These are phyloP conservation scores for Amaranthus cruentus DNA, from an alignment of 148 eudicot genomes.

Conservation along the genomic window DNA sequence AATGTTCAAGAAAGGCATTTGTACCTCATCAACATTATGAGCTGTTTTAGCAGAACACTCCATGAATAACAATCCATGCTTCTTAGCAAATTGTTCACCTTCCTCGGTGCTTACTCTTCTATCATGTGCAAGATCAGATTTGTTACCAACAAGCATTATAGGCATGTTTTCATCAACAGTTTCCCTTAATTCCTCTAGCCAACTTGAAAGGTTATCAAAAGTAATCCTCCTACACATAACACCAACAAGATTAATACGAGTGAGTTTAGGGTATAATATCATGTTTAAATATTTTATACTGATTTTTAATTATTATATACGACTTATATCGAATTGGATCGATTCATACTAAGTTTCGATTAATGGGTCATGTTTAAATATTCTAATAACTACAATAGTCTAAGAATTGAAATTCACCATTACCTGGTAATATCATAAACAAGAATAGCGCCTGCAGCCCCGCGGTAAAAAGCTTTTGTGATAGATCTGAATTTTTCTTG, in stretches of 20 bases:
- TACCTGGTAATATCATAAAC: constrained; percentile 74
- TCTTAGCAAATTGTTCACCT: constrained; percentile 80
- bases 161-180: constrained; percentile 76
- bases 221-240: constrained; percentile 51
- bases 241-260: too few relatives aligned
- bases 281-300: too few relatives aligned
- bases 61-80: constrained; percentile 64
- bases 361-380: too few relatives aligned
- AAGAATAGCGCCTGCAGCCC: constrained; percentile 70
- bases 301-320: too few relatives aligned
- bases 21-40: constrained; percentile 70
- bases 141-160: constrained; percentile 71
- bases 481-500: constrained; percentile 73
- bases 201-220: constrained; percentile 64
- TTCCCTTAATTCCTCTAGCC: constrained; percentile 80
- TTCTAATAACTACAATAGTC: neutral
- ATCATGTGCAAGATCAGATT: constrained; percentile 63
- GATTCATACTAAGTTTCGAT: too few relatives aligned
- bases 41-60: constrained; percentile 76
- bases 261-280: too few relatives aligned
- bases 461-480: constrained; percentile 65
- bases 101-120: constrained; percentile 83
- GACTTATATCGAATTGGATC: too few relatives aligned
- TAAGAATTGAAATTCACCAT: neutral
- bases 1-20: neutral